Evolutionary conservation across 2,329 filamentous ascomycete species (phyloP), one percentile per base, ranked within the genome.

Genomic region (Acrocalymma vagum): DNA sequence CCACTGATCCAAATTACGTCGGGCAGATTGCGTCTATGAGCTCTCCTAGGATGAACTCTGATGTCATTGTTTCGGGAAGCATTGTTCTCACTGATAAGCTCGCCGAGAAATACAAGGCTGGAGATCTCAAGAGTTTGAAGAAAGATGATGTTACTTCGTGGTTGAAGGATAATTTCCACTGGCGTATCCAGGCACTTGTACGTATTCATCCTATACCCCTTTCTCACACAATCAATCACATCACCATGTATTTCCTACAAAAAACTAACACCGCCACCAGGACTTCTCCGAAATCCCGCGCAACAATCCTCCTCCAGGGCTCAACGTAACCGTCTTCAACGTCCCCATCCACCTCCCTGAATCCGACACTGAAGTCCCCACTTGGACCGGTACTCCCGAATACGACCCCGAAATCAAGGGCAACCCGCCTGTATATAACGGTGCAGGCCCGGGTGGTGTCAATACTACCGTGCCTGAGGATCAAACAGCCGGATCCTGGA

Each of bases 11-110:
- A 16, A 72, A 72, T 31, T 70, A 72, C 21, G 63, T 76, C 15
- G 72, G 72, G 20, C 71, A 70, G 24, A 62, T 73, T 22, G 56
- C 63, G 2, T 58, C 69, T 9, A 66, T 74, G 30, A 67, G 69
- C 3, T 67, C 64, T 20, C 59, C 71, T 11, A 60, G 42, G 42
- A 62, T 51, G 72, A 63, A 37, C 53, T 61, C 38, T 55, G 66
- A 60, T 61, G 62, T 58, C 48, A 66, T 53, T 22, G 62, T 76
- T 20, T 70, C 72, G 3, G 72, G 71, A 13, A 71, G 64, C 20
- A 64, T 76, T 4, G 67, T 62, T 1, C 45, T 76, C 4, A 74
- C 73, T 0, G 56, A 62, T 1, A 64, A 60, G 11, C 50, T 75
- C 1, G 56, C 53, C 15, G 42, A 55, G 15, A 65, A 61, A 30